Conservation (phyloP, 331 rosid species). For the Telfairia occidentalis region DNA sequence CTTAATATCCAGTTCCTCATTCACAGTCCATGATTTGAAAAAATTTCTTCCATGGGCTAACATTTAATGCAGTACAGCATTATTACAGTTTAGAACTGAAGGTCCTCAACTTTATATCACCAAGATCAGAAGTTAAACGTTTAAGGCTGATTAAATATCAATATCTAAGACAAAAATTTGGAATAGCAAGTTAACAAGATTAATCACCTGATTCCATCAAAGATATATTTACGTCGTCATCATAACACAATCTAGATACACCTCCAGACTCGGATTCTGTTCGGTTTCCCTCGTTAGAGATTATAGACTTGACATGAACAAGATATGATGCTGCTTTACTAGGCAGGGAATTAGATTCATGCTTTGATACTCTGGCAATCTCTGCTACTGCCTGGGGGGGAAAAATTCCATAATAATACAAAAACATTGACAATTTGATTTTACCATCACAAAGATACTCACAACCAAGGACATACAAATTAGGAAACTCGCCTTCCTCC, state of each 20-base stretch:
- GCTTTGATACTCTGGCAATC: conserved; percentile 65
- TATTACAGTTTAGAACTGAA: background rate
- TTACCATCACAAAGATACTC: background rate
- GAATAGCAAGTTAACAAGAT: background rate
- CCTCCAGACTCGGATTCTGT: conserved; percentile 7
- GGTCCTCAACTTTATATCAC: background rate
- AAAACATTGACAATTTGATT: background rate
- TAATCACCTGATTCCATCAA: conserved; percentile 27
- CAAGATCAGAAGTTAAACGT: background rate
- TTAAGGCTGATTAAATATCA: background rate
- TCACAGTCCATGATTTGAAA: background rate
- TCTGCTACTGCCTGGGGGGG: conserved; percentile 71
- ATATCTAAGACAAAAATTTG: background rate
- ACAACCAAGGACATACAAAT: conserved; percentile 15
- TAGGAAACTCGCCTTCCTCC: background rate
- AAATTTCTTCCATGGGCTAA: background rate
- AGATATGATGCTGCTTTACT: conserved; percentile 53
- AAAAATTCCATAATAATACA: conserved; percentile 16
- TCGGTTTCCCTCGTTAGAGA: conserved; percentile 32
- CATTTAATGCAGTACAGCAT: background rate
- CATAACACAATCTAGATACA: conserved; percentile 1
- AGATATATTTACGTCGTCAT: conserved; percentile 7
- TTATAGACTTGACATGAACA: conserved; percentile 39
- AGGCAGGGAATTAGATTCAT: conserved; percentile 53
- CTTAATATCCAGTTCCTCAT: background rate